Evolutionary conservation across 805 yeast genomes (phyloP).

Genomic region (Ogataea zsoltii): DNA sequence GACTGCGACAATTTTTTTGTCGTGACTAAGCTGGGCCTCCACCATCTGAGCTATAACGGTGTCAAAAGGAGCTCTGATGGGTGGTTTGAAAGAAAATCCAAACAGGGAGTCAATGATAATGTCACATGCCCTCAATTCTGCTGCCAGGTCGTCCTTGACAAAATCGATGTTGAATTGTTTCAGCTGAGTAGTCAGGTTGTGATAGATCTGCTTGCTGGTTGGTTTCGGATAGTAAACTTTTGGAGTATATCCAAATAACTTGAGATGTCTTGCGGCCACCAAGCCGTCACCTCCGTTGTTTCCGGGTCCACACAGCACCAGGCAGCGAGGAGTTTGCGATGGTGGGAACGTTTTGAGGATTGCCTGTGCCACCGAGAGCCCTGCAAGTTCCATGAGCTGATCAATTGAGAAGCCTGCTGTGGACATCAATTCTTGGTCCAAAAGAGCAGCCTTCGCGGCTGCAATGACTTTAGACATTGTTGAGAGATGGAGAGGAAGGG

Average conservation of each 20-base stretch:
- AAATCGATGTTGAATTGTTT: conserved; percentile 61
- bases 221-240: conserved; percentile 78
- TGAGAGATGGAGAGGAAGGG: not conserved
- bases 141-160: conserved; percentile 36
- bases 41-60: conserved; percentile 44
- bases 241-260: conserved; percentile 77
- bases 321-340: conserved; percentile 40
- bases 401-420: conserved; percentile 73
- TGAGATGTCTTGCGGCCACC: conserved; percentile 91
- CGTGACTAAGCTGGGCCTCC: conserved; percentile 21
- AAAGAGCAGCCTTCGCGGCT: conserved; percentile 64
- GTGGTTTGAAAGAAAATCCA: conserved; percentile 93
- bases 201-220: conserved; percentile 54
- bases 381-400: conserved; percentile 95
- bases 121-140: conserved; percentile 38
- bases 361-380: conserved; percentile 90
- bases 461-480: conserved; percentile 40
- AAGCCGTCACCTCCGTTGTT: conserved; percentile 97
- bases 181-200: conserved; percentile 66
- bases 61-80: conserved; percentile 77
- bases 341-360: conserved; percentile 70
- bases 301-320: conserved; percentile 91
- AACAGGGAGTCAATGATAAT: conserved; percentile 79
- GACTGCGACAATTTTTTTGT: conserved; percentile 69
- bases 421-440: conserved; percentile 88